These are phyloP conservation scores for Globisporangium takayamanum DNA, from an alignment of 352 stramenopile genomes.

Conservation along the genomic window DNA sequence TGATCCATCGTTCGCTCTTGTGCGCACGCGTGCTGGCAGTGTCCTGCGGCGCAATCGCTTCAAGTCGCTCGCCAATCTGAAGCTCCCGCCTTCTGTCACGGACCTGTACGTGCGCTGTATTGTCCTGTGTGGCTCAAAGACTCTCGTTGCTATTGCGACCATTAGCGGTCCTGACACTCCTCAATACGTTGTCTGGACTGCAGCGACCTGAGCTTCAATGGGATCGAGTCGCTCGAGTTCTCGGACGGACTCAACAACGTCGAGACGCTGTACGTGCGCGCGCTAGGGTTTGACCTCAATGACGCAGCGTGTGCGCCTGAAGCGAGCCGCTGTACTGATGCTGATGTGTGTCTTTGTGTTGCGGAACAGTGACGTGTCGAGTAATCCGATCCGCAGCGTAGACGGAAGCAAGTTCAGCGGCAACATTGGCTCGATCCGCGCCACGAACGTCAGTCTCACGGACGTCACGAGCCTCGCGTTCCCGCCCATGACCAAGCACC, in stretches of 20 bases:
- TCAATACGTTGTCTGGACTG: not conserved
- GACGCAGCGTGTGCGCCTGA: not conserved
- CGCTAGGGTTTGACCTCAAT: too few species aligned
- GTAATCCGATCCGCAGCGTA: conserved; percentile 9
- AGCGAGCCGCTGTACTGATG: not conserved
- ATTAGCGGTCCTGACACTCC: not conserved
- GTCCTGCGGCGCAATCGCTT: conserved; percentile 7
- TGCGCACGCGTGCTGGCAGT: not conserved
- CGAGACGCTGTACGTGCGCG: not conserved
- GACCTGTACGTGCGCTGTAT: conserved; percentile 5
- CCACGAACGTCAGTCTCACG: conserved; percentile 12
- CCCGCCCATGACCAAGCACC: conserved; percentile 1
- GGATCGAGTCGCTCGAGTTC: conserved; percentile 8
- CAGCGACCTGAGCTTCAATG: conserved; percentile 11
- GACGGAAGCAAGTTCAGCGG: not conserved
- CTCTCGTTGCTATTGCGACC: too few species aligned
- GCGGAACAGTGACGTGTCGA: conserved; percentile 7
- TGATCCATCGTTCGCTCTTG: not conserved
- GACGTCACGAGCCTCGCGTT: conserved; percentile 4
- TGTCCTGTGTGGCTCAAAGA: too few species aligned
- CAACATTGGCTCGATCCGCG: not conserved
- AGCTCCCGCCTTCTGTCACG: conserved; percentile 6
- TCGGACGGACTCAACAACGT: conserved; percentile 5
- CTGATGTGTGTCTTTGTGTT: not conserved
- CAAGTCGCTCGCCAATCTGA: conserved; percentile 3